Evolutionary conservation across 352 stramenopile species (phyloP).

Genomic region (Pythium aristosporum): DNA sequence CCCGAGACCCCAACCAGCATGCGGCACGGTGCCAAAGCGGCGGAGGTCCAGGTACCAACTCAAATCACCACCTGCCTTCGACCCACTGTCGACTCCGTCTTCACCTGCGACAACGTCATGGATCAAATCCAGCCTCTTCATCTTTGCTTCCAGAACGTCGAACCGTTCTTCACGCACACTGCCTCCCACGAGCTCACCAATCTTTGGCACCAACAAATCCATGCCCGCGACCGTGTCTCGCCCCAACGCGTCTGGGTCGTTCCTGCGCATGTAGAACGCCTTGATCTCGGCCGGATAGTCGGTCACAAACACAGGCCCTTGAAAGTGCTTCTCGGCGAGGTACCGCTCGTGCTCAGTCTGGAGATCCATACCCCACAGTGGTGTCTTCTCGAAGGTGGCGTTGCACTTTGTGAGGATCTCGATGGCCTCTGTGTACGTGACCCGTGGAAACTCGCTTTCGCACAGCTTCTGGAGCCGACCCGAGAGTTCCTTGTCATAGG

Average conservation of each 20-base stretch:
- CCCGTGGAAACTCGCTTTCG: constrained; percentile 87
- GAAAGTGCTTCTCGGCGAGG: constrained; percentile 87
- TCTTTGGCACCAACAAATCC: constrained; percentile 96
- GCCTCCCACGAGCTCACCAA: constrained; percentile 96
- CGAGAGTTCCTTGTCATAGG: constrained; percentile 84
- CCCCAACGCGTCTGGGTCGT: constrained; percentile 69
- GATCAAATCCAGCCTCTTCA: constrained; percentile 52
- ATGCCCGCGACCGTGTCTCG: constrained; percentile 96
- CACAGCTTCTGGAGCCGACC: constrained; percentile 82
- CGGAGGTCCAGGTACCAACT: constrained; percentile 98
- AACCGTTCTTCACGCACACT: constrained; percentile 95
- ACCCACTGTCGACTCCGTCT: constrained; percentile 21
- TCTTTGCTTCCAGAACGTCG: constrained; percentile 84
- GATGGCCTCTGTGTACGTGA: constrained; percentile 96
- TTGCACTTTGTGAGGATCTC: constrained; percentile 87
- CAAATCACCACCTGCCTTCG: constrained; percentile 42
- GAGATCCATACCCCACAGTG: constrained; percentile 95
- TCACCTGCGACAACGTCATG: constrained; percentile 72
- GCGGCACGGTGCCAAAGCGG: constrained; percentile 95
- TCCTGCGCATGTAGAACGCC: constrained; percentile 99
- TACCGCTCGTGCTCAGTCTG: constrained; percentile 97
- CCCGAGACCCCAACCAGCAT: constrained; percentile 97
- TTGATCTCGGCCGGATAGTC: constrained; percentile 98
- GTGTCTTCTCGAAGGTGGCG: constrained; percentile 81
- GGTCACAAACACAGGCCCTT: constrained; percentile 94